A percentile compares a stretch with the other conserved stretches of the same genome.
These are phyloP conservation scores for Ziziphus jujuba DNA, from an alignment of 306 rosid species.

Conservation along the genomic window DNA sequence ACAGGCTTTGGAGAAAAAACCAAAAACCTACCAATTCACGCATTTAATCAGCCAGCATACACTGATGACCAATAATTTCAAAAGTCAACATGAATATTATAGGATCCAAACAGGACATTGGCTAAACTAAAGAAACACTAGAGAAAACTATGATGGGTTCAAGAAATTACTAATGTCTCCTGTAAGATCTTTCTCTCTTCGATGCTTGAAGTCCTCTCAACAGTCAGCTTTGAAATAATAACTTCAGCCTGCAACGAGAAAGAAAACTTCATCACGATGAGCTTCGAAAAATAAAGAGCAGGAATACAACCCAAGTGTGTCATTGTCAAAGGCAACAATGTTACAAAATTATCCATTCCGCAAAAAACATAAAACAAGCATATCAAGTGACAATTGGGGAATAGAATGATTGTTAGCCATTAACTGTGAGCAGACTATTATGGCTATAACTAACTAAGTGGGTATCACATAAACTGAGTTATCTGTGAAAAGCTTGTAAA, in stretches of 20 bases:
- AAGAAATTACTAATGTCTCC: conserved; percentile 58
- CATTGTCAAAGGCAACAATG: too few relatives aligned
- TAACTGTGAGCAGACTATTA: too few relatives aligned
- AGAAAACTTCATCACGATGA: neutral
- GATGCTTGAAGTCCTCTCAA: conserved; percentile 62
- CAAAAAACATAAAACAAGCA: too few relatives aligned
- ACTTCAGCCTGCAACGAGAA: conserved; percentile 57
- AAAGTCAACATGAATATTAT: too few relatives aligned
- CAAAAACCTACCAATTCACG: too few relatives aligned
- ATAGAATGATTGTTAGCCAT: too few relatives aligned
- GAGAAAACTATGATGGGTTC: conserved; percentile 2
- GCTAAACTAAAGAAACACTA: conserved; percentile 4
- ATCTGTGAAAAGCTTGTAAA: neutral
- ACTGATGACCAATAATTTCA: too few relatives aligned
- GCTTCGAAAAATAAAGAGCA: neutral
- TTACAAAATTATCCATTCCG: too few relatives aligned
- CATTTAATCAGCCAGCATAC: too few relatives aligned
- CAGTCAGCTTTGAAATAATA: conserved; percentile 62
- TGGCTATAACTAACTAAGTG: neutral
- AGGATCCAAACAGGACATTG: neutral
- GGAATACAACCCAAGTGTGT: neutral
- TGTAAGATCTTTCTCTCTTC: conserved; percentile 53
- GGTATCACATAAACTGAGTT: neutral
- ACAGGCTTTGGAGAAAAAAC: too few relatives aligned
- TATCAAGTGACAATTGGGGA: too few relatives aligned